Evolutionary conservation across 1,284 basidiomycete species (phyloP).

Genomic region (Heterobasidion occidentale): DNA sequence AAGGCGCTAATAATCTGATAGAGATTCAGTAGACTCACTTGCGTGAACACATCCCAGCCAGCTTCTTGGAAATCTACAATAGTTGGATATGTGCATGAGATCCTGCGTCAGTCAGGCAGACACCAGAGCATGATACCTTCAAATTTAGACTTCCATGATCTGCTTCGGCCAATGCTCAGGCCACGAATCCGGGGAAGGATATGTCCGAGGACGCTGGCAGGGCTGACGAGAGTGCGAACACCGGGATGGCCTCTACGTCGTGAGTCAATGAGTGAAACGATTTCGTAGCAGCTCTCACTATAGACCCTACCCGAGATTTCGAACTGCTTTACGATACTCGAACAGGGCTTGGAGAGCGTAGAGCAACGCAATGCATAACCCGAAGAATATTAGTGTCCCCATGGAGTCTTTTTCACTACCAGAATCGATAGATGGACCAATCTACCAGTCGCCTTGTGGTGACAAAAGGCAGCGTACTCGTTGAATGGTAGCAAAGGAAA

Average conservation of each 20-base stretch:
- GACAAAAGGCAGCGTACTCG: too few species aligned
- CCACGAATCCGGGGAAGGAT: conserved; percentile 1
- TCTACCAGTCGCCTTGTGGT: too few species aligned
- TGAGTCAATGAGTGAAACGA: not conserved
- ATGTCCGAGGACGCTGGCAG: not conserved
- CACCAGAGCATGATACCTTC: not conserved
- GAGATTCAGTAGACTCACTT: not conserved
- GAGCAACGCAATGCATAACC: not conserved
- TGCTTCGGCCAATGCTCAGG: not conserved
- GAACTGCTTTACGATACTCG: not conserved
- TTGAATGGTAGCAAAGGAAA: too few species aligned
- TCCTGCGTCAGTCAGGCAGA: too few species aligned
- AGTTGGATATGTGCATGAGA: not conserved
- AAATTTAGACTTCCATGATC: not conserved
- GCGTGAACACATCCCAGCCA: not conserved
- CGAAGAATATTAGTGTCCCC: not conserved
- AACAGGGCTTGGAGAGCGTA: not conserved
- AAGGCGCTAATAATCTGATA: not conserved
- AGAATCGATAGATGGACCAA: too few species aligned
- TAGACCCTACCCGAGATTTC: not conserved
- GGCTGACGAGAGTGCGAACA: not conserved
- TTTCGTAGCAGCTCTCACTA: not conserved
- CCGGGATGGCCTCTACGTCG: not conserved
- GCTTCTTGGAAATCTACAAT: not conserved
- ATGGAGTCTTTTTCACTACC: too few species aligned